Conservation (phyloP, 306 rosid species). For the Begonia fuchsioides region DNA sequence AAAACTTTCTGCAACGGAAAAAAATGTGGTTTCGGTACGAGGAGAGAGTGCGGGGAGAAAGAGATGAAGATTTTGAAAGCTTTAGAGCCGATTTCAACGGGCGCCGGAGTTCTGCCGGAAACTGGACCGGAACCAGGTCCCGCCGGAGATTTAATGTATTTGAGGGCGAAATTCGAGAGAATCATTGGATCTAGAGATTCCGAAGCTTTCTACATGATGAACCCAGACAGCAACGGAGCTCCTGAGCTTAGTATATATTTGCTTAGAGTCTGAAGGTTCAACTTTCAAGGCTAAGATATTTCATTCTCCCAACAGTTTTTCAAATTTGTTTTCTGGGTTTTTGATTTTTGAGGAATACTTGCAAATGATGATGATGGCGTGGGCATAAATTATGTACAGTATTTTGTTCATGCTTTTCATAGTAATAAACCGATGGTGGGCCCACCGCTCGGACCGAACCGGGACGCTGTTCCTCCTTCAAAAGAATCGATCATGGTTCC, state of each 20-base stretch:
- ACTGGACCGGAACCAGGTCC: conserved; percentile 13
- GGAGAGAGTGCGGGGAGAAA: conserved; percentile 73
- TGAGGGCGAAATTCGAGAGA: conserved; percentile 98
- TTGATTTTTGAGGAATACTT: conserved; percentile 9
- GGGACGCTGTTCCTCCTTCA: too few relatives aligned
- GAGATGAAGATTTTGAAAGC: conserved; percentile 81
- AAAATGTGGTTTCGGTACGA: conserved; percentile 74
- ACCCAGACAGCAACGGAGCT: conserved; percentile 98
- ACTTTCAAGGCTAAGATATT: too few relatives aligned
- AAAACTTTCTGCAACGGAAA: conserved; percentile 88
- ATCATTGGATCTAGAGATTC: conserved; percentile 97
- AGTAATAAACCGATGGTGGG: too few relatives aligned
- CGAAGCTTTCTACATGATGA: conserved; percentile 99
- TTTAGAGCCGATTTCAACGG: conserved; percentile 91
- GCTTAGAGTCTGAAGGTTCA: conserved; percentile 53
- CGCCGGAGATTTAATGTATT: conserved; percentile 58
- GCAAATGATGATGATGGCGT: conserved; percentile 7
- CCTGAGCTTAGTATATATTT: conserved; percentile 92
- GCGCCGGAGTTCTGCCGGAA: conserved; percentile 85
- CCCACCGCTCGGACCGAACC: too few relatives aligned
- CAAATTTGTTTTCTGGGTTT: not conserved
- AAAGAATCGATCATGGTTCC: too few relatives aligned
- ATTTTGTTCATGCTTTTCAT: conserved; percentile 13
- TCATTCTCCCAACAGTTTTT: not conserved
- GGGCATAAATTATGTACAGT: conserved; percentile 11